Evolutionary conservation across 148 eudicot genomes (phyloP), one percentile per base, ranked within the genome.

Genomic region (Fagopyrum tataricum): DNA sequence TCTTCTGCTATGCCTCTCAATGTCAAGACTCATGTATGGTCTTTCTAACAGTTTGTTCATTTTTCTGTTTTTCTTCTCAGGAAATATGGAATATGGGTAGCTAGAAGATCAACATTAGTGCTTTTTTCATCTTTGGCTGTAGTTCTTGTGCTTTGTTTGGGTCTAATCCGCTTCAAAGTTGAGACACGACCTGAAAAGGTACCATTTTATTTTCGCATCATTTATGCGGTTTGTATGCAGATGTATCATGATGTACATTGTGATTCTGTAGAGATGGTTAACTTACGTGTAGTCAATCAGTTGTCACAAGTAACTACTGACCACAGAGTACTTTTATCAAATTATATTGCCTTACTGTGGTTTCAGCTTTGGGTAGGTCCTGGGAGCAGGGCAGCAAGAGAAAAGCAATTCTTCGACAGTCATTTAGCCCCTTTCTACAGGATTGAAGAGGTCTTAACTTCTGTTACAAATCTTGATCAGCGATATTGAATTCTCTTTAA

Each of bases 111-210:
- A 40, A 41, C 86, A 47, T 87, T 92, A 76, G 96, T 92, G 71
- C 84, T 96, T 67, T 85, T 87, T 75, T 85, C 84, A 51, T 92
- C 97, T 15, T 52, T 92, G 81, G 86, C 74, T 68, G 76, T 87
- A 75, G 90, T 92, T 77, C 86, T 90, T 41, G 77, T 88, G 53
- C 92, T 96, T 47, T 87, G 92, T 82, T 78, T 92, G 72, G 97
- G 99, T 44, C 85, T 92, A 80, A 79, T 92, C 59, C 99, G 90
- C 44, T 89, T 96, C 72, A 78, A 83, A 85, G 97, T 96, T 26
- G 99, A 96, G 87, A 96, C 99, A 75, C 85, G 90, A 70, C 99
- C 99, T 70, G 97, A 90, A 81, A 96, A 96, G 99, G 99, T 95
- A 88, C 42, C 67, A 4, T 76, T 47, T 53, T 52, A 14, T 72